phyloP scores from a whole-genome alignment of 2,329 filamentous ascomycete species.

The Paracoccidioides brasiliensis region DNA sequence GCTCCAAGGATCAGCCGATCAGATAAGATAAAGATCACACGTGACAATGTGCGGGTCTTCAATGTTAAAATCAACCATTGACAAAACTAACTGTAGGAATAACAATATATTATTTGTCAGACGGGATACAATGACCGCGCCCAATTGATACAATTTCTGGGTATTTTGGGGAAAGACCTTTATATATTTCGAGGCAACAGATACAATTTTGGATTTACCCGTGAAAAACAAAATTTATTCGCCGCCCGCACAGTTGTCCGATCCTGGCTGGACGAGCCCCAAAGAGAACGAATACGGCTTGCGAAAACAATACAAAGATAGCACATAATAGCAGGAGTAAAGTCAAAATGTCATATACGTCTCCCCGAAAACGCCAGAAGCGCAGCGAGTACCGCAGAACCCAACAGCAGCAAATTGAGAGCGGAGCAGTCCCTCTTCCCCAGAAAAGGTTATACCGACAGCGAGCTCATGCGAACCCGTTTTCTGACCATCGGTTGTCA shows the following conservation, averaged over 20 bases:
- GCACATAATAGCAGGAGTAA: neutral
- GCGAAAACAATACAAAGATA: neutral
- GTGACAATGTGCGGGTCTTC: neutral
- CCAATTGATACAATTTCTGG: neutral
- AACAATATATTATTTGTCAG: neutral
- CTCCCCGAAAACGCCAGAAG: constrained; percentile 45
- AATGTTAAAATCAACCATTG: neutral
- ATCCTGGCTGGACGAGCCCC: neutral
- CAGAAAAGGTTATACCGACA: constrained; percentile 96
- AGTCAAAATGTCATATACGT: neutral
- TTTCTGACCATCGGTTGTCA: constrained; percentile 78
- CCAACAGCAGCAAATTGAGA: constrained; percentile 18
- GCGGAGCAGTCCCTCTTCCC: constrained; percentile 42
- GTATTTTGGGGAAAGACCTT: neutral
- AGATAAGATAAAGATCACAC: neutral
- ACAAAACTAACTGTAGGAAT: neutral
- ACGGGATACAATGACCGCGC: neutral
- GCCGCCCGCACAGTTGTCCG: neutral
- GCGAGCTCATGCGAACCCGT: constrained; percentile 92
- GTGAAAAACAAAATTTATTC: neutral
- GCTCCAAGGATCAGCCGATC: neutral
- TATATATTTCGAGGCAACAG: neutral
- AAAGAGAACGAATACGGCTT: neutral
- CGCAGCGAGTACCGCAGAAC: constrained; percentile 51
- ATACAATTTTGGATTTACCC: neutral